Base-by-base conservation (phyloP, 352 stramenopile genomes). In the Phytophthora tentaculata region DNA sequence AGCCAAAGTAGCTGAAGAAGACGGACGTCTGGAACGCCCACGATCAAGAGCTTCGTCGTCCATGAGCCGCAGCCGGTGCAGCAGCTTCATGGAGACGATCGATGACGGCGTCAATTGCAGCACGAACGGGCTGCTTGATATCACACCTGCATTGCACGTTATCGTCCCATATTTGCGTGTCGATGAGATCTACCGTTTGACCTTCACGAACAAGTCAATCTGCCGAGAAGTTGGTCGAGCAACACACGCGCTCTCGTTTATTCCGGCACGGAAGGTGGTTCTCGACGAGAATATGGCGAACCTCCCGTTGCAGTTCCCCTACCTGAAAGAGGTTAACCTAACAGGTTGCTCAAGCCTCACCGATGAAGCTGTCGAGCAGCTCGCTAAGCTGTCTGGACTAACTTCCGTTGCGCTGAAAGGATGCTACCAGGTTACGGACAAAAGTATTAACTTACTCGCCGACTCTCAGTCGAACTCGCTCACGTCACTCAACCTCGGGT, bases 401-500 rank as follows among this genome's bases (percentile, higher is more conserved):
- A 69, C 61, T 7, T 76, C 73, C 0, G 54, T 92, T 0, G 73
- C 85, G 10, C 55, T 94, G 12, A 91, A 91, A 61, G 85, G 85
- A n/a, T 92, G 84, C 62, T 89, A 77, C 73, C 79, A 86, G 8
- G 64, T 94, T 19, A 87, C 86, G 0, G 83, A 89, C 57, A 52
- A 59, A 6, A 54, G 56, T 0, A 67, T 96, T 5, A 64, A 62
- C 22, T 68, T 77, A 24, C 63, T 90, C 12, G 60, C 61, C 2
- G 26, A 67, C n/a, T 43, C 54, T 2, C 58, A 71, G 47, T 59
- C 62, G 19, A 57, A 54, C 6, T 56, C 61, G 8, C 68, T 96
- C 13, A 79, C 75, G 29, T 82, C 79, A 22, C 79, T 90, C 28
- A 94, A 92, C 50, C 69, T 94, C 35, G 85, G 86, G 9, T 94